These are phyloP conservation scores for Microstroma glucosiphilum DNA, from an alignment of 1,284 basidiomycete genomes.

Conservation along the genomic window DNA sequence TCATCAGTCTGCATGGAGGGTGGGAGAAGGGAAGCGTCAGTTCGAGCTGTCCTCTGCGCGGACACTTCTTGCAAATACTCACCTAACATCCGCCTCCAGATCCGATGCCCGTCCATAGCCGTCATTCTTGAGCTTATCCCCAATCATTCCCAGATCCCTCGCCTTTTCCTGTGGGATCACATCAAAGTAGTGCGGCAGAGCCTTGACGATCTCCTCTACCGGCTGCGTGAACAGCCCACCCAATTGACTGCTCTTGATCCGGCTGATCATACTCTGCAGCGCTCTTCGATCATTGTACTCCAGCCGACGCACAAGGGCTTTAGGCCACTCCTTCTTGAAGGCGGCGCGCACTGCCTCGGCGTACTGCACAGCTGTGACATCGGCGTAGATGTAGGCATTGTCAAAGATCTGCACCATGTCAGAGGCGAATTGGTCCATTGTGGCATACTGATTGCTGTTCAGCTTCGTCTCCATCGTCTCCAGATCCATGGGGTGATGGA, in stretches of 20 bases:
- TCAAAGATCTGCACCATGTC: conserved; percentile 78
- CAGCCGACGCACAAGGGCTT: conserved; percentile 67
- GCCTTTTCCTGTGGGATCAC: conserved; percentile 76
- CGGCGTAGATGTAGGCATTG: conserved; percentile 59
- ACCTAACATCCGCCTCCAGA: conserved; percentile 71
- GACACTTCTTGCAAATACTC: background rate
- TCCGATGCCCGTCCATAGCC: conserved; percentile 70
- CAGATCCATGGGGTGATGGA: conserved; percentile 73
- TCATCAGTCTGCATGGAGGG: conserved; percentile 60
- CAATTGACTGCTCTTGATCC: conserved; percentile 42
- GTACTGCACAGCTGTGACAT: conserved; percentile 65
- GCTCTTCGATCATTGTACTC: conserved; percentile 74
- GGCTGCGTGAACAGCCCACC: conserved; percentile 58
- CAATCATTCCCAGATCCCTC: conserved; percentile 77
- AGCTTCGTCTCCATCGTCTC: conserved; percentile 68
- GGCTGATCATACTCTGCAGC: conserved; percentile 66
- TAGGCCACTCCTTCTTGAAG: conserved; percentile 73
- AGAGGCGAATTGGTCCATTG: conserved; percentile 60
- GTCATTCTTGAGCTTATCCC: conserved; percentile 71
- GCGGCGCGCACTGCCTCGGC: conserved; percentile 68
- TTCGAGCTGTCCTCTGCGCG: background rate
- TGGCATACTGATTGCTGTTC: conserved; percentile 28
- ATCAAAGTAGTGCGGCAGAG: conserved; percentile 75
- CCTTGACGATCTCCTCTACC: conserved; percentile 62
- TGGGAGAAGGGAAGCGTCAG: background rate